phyloP scores from a whole-genome alignment of 768 basidiomycete species.

The Tylopilus plumbeoviolaceoides region DNA sequence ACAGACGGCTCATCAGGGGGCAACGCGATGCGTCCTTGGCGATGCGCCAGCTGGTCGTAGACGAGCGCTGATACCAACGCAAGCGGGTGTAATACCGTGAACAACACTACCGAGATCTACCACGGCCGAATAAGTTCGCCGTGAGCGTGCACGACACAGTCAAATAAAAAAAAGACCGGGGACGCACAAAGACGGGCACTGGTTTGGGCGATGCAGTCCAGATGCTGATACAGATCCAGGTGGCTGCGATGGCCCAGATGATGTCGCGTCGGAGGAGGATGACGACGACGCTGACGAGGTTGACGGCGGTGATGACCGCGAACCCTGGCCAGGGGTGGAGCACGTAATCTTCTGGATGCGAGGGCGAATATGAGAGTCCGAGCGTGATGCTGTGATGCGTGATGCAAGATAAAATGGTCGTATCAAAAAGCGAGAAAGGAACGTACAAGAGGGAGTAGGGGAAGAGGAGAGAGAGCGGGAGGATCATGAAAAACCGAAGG shows the following conservation, averaged over 20 bases:
- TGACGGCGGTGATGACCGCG: slow-evolving; percentile 60
- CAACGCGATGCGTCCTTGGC: slow-evolving; percentile 39
- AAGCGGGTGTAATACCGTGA: slow-evolving; percentile 66
- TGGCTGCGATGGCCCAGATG: slow-evolving; percentile 71
- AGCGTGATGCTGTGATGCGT: slow-evolving; percentile 54
- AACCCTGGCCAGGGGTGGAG: slow-evolving; percentile 73
- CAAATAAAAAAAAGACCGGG: neutral
- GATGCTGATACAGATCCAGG: slow-evolving; percentile 68
- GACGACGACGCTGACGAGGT: slow-evolving; percentile 54
- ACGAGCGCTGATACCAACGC: slow-evolving; percentile 45
- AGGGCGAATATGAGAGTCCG: slow-evolving; percentile 51
- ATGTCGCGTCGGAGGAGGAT: slow-evolving; percentile 58
- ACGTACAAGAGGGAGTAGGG: slow-evolving; percentile 53
- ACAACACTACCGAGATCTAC: slow-evolving; percentile 58
- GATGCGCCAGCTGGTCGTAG: slow-evolving; percentile 28
- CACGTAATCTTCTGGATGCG: slow-evolving; percentile 49
- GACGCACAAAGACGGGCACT: slow-evolving; percentile 57
- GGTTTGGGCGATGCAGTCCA: slow-evolving; percentile 63
- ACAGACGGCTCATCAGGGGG: slow-evolving; percentile 34
- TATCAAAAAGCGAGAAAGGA: neutral
- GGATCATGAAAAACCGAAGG: slow-evolving; percentile 63
- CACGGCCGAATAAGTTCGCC: neutral
- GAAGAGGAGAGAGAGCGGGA: slow-evolving; percentile 45
- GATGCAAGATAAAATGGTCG: neutral
- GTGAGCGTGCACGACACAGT: neutral